These are phyloP conservation scores for Micromonas commoda DNA, from an alignment of 139 green algal species.

Conservation along the genomic window DNA sequence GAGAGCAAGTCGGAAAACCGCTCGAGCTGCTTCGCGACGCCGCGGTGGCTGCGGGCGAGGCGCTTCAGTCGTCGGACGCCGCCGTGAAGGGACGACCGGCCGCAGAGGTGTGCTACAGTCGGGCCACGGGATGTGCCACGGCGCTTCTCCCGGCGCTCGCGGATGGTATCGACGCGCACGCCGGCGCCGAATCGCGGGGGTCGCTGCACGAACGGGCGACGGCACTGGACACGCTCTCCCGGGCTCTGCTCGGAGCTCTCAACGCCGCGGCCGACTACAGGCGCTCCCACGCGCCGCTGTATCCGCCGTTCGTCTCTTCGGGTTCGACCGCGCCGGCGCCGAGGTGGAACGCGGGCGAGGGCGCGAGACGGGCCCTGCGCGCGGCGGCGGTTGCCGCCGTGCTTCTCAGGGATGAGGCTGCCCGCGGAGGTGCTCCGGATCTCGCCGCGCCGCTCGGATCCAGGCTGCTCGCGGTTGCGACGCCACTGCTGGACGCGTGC, in stretches of 20 bases:
- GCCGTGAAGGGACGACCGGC: neutral
- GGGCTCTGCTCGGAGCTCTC: neutral
- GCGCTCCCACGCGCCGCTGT: neutral
- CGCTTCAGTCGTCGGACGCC: neutral
- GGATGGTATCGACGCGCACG: neutral
- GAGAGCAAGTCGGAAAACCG: neutral
- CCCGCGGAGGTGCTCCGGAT: neutral
- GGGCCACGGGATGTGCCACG: neutral
- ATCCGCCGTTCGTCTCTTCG: neutral
- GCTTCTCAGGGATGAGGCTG: neutral
- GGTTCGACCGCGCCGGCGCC: neutral
- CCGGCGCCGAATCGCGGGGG: neutral
- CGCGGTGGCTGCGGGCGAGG: neutral
- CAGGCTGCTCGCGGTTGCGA: neutral
- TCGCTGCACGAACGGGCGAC: neutral
- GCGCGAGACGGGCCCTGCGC: neutral
- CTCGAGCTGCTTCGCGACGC: neutral
- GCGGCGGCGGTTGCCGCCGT: neutral
- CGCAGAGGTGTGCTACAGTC: conserved; percentile 12
- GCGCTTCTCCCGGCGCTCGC: neutral
- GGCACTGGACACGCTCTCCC: neutral
- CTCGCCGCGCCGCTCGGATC: neutral
- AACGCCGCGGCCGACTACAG: neutral
- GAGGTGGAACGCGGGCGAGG: conserved; percentile 2
- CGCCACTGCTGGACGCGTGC: conserved; percentile 17